Base-by-base conservation (phyloP, 345 rosid genomes). In the Trapa bicornis region DNA sequence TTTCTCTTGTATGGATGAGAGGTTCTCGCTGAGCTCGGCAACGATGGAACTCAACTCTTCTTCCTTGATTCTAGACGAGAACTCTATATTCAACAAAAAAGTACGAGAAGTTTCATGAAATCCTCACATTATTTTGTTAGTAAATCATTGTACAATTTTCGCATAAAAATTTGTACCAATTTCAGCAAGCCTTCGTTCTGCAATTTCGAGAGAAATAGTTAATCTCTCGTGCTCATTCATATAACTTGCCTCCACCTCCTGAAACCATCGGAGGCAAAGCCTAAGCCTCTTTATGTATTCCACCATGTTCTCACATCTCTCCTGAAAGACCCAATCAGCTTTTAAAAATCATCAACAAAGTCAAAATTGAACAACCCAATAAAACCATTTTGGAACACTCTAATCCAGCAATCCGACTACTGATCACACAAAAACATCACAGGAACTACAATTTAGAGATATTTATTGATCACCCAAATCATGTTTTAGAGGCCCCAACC, bases 221-320 rank as follows among this genome's bases (percentile, higher is more conserved):
- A 94, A 76, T 73, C 81, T 89, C 77, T 88, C 95, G 68, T 84
- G 97, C 79, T 94, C 96, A 65, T 80, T 87, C 41, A 91, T 87
- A 47, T 87, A 89, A 73, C 79, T 85, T 53, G 84, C 83, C 79
- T 94, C 99, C 6, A 87, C 86, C 75, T 94, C 97, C 84, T 89
- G 99, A 78, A 91, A 89, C 99, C 99, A 94, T 79, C 79, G 91
- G 66, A 94, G 79, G 76, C 99, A 94, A 63, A 87, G 92, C 82
- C 97, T 81, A 70, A 94, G 83, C 79, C 95, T 85, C 77, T 82
- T 89, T 54, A 94, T 91, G 66, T 94, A 94, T 56, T 91, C 97
- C 86, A 84, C 72, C 99, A 91, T 91, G 73, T 84, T 87, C 69
- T 94, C 99, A 64, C 97, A 86, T 81, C 96, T 84, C 85, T 94